Conservation (phyloP, 1,139 yeast species). For the Meyerozyma guilliermondii region DNA sequence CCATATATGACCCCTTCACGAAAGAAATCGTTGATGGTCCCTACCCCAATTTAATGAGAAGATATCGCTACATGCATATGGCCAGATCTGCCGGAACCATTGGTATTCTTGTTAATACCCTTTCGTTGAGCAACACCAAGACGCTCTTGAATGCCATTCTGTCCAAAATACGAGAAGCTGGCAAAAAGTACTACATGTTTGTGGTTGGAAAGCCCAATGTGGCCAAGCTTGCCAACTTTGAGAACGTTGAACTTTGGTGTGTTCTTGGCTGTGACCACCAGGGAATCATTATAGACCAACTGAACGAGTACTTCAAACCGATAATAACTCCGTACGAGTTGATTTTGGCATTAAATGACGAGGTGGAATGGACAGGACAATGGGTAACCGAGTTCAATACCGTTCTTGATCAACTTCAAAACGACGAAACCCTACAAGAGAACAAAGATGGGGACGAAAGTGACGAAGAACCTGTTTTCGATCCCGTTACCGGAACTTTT, state of each 20-base stretch:
- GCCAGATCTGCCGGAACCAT: constrained; percentile 90
- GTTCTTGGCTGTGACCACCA: constrained; percentile 92
- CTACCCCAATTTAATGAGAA: constrained; percentile 69
- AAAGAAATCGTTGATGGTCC: constrained; percentile 46
- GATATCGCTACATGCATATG: constrained; percentile 81
- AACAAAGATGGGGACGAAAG: constrained; percentile 13
- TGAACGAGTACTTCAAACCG: constrained; percentile 80
- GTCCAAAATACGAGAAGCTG: constrained; percentile 61
- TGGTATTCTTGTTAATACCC: constrained; percentile 85
- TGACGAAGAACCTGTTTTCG: constrained; percentile 68
- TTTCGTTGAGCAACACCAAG: constrained; percentile 71
- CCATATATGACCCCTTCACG: constrained; percentile 40
- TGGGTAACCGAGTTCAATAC: constrained; percentile 81
- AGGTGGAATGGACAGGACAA: constrained; percentile 82
- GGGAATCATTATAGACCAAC: constrained; percentile 78
- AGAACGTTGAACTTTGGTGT: constrained; percentile 88
- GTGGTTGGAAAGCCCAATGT: constrained; percentile 99
- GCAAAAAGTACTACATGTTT: constrained; percentile 86
- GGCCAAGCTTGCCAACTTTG: constrained; percentile 93
- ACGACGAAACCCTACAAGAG: constrained; percentile 20
- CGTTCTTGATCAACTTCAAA: constrained; percentile 34
- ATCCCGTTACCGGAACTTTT: constrained; percentile 80
- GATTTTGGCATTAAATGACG: constrained; percentile 68
- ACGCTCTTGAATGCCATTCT: constrained; percentile 56
- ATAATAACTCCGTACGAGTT: constrained; percentile 92